A percentile compares a stretch with the other conserved stretches of the same genome.
phyloP scores from a whole-genome alignment of 2,329 filamentous ascomycete species.

The Fusarium transvaalense region DNA sequence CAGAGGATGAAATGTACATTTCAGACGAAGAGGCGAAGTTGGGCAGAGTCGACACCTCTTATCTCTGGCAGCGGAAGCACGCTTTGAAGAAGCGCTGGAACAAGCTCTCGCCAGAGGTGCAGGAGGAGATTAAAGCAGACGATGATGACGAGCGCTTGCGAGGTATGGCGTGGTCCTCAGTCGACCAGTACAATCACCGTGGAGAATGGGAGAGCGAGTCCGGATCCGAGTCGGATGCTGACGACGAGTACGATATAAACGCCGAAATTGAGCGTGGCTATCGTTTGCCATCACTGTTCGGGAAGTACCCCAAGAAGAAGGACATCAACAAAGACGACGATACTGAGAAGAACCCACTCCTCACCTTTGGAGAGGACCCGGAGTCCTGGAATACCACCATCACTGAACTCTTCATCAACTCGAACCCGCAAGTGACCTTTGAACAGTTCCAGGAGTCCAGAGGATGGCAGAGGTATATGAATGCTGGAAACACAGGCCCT shows the following conservation, averaged over 20 bases:
- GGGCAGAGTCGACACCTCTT: slow-evolving; percentile 50
- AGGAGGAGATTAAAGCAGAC: slow-evolving; percentile 54
- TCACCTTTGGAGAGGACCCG: slow-evolving; percentile 5
- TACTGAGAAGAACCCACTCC: background rate
- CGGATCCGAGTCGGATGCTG: slow-evolving; percentile 29
- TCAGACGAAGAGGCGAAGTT: slow-evolving; percentile 59
- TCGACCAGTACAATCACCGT: slow-evolving; percentile 41
- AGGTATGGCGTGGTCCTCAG: slow-evolving; percentile 52
- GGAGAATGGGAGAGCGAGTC: slow-evolving; percentile 29
- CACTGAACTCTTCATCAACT: slow-evolving; percentile 12
- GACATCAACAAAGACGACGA: background rate
- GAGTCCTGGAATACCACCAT: slow-evolving; percentile 19
- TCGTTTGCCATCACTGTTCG: slow-evolving; percentile 20
- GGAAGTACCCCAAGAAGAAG: slow-evolving; percentile 6
- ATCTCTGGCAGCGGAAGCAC: slow-evolving; percentile 61
- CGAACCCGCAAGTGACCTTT: slow-evolving; percentile 9
- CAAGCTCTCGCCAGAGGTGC: slow-evolving; percentile 54
- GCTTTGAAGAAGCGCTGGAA: slow-evolving; percentile 60
- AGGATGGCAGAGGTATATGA: slow-evolving; percentile 13
- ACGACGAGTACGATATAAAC: slow-evolving; percentile 35
- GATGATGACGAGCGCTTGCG: slow-evolving; percentile 54
- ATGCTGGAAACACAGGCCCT: background rate
- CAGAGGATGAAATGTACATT: slow-evolving; percentile 64
- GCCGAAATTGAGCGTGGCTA: slow-evolving; percentile 36
- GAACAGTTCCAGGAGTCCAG: slow-evolving; percentile 1